Evolutionary conservation across 345 rosid genomes (phyloP), one percentile per base, ranked within the genome.

Genomic region (Citrus maxima): DNA sequence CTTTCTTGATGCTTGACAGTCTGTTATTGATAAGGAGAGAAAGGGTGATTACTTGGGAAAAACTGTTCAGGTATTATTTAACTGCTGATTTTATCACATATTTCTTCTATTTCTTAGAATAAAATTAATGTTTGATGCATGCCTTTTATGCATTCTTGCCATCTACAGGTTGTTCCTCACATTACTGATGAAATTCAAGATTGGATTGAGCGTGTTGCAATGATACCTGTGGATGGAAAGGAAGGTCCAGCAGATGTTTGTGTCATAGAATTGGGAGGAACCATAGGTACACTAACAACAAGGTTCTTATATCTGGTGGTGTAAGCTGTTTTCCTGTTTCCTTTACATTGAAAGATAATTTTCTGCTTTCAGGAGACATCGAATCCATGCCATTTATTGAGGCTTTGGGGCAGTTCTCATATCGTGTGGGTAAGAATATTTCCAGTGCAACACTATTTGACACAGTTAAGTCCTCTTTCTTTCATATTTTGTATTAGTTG

Each of bases 301-400:
- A 61, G 6, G 65, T 38, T 42, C 42, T 77, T 65, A 24, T 51
- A 42, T 35, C 5, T 32, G 64, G 56, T 21, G 25, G 8, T 32
- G 42, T 54, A 22, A 73, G 68, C 64, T 42, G 10, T 74, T 73
- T 78, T 70, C 70, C 55, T 69, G 30, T 80, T 8, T 46, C 27
- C 59, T 67, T 42, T 70, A 56, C 32, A 80, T 74, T 55, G 28
- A 58, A 76, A 40, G 35, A 59, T 35, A 61, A 28, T 34, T 68
- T 68, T 12, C 62, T 40, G 61, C 46, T 80, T 84, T 84, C 93
- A 96, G 99, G 99, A 75, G 99, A 97, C 82, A 93, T 97, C 77
- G 99, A 97, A 81, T 93, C 98, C 65, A 94, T 93, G 98, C 98
- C 98, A 28, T 97, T 94, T 80, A 93, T 94, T 16, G 98, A 97